phyloP scores from a whole-genome alignment of 352 stramenopile genomes.

The Globisporangium cylindrosporum region DNA sequence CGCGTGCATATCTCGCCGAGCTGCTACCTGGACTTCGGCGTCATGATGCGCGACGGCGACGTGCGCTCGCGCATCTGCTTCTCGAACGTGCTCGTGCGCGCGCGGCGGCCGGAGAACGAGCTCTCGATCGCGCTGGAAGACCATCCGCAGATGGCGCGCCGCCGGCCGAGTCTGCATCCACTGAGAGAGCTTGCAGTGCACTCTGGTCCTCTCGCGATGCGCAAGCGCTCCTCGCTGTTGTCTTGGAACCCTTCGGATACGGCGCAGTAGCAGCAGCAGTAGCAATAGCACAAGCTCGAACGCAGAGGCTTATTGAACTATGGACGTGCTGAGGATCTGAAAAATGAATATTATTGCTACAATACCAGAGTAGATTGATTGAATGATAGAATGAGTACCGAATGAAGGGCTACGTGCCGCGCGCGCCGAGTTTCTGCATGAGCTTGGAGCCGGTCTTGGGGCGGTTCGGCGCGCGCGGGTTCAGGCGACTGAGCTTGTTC shows the following conservation, averaged over 20 bases:
- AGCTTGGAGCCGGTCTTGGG: constrained; percentile 54
- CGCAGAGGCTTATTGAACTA: not conserved
- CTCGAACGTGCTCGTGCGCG: constrained; percentile 2
- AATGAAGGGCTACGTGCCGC: constrained; percentile 8
- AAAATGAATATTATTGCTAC: constrained; percentile 2
- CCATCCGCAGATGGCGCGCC: constrained; percentile 1
- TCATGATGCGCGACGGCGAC: constrained; percentile 28
- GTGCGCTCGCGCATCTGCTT: constrained; percentile 29
- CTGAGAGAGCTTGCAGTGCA: not conserved
- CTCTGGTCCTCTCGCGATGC: not conserved
- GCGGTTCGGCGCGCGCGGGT: constrained; percentile 32
- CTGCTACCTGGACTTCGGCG: constrained; percentile 42
- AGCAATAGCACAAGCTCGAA: not conserved
- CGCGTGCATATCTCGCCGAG: constrained; percentile 39
- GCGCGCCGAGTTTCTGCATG: constrained; percentile 65
- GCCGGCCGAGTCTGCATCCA: not conserved
- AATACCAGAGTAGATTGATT: not conserved
- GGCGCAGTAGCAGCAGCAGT: not conserved
- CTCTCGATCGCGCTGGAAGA: constrained; percentile 3
- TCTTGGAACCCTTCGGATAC: not conserved
- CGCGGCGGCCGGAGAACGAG: constrained; percentile 5
- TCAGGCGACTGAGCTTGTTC: constrained; percentile 47
- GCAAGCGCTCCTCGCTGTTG: not conserved
- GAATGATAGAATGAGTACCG: not conserved
- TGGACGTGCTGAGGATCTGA: not conserved